These are phyloP conservation scores for Davidsoniella neocaledoniae DNA, from an alignment of 2,329 filamentous ascomycete species.

Conservation along the genomic window DNA sequence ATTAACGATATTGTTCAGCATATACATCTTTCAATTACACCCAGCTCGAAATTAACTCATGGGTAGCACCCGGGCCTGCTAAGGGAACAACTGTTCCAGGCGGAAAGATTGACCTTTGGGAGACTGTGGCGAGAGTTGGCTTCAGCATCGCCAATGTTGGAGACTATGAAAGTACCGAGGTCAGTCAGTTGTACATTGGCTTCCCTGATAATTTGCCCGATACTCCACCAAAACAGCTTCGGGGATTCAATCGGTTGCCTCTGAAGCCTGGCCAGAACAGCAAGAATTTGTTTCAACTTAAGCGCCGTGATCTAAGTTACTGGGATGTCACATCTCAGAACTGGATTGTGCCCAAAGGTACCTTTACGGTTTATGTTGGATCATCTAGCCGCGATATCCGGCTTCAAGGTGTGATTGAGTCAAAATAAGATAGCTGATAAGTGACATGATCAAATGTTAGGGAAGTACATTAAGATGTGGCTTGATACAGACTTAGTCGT, in stretches of 20 bases:
- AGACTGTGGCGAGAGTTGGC: slow-evolving; percentile 40
- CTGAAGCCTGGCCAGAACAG: slow-evolving; percentile 42
- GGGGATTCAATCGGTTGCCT: slow-evolving; percentile 47
- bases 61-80: slow-evolving; percentile 34
- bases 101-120: slow-evolving; percentile 39
- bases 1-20: slow-evolving; percentile 22
- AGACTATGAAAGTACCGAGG: slow-evolving; percentile 30
- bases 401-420: slow-evolving; percentile 17
- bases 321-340: slow-evolving; percentile 53
- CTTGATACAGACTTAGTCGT: too few relatives aligned
- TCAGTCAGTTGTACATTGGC: slow-evolving; percentile 34
- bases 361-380: slow-evolving; percentile 27
- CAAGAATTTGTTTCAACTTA: slow-evolving; percentile 35
- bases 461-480: too few relatives aligned
- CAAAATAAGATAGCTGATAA: too few relatives aligned
- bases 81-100: slow-evolving; percentile 46
- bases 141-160: slow-evolving; percentile 46
- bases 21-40: slow-evolving; percentile 53
- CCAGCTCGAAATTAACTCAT: slow-evolving; percentile 29
- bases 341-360: slow-evolving; percentile 37
- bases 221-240: slow-evolving; percentile 42
- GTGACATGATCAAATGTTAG: too few relatives aligned
- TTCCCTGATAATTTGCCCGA: slow-evolving; percentile 40
- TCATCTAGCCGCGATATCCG: slow-evolving; percentile 29
- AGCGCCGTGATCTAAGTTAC: slow-evolving; percentile 47